Conservation (phyloP, 768 basidiomycete genomes). For the Pulveroboletus frians region DNA sequence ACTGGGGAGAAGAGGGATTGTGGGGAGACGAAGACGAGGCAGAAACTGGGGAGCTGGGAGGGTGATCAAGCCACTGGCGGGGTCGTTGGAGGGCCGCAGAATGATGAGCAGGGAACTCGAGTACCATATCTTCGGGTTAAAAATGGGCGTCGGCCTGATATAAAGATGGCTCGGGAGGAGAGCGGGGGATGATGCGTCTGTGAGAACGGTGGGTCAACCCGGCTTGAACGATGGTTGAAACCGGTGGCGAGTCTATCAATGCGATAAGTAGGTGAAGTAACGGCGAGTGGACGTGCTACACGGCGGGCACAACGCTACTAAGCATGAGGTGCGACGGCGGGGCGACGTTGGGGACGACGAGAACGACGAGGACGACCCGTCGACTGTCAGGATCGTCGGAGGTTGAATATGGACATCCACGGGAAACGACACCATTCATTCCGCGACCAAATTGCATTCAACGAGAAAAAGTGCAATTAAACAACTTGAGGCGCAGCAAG, state of each 20-base stretch:
- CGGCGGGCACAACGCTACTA: conserved; percentile 3
- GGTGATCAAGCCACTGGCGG: conserved; percentile 33
- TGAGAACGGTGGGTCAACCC: conserved; percentile 4
- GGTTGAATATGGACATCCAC: conserved; percentile 22
- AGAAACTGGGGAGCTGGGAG: conserved; percentile 15
- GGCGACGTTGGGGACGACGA: background rate
- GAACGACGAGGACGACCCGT: conserved; percentile 8
- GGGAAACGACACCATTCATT: conserved; percentile 4
- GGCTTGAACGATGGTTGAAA: conserved; percentile 8
- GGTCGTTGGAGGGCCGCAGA: conserved; percentile 26
- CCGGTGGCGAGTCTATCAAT: conserved; percentile 14
- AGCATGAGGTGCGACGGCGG: conserved; percentile 11
- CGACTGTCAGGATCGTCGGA: conserved; percentile 22
- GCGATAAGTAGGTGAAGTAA: conserved; percentile 3
- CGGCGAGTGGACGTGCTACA: conserved; percentile 4
- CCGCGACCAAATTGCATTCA: conserved; percentile 5
- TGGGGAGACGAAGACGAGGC: conserved; percentile 32
- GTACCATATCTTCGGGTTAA: conserved; percentile 22
- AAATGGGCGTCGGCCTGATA: background rate
- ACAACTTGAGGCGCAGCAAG: conserved; percentile 22
- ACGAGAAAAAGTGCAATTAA: conserved; percentile 18
- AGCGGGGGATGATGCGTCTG: background rate
- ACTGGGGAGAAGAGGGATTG: conserved; percentile 28
- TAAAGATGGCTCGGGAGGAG: background rate
- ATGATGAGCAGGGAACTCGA: conserved; percentile 28